Evolutionary conservation across 2,329 filamentous ascomycete genomes (phyloP), one percentile per base, ranked within the genome.

Genomic region (Aspergillus brasiliensis): DNA sequence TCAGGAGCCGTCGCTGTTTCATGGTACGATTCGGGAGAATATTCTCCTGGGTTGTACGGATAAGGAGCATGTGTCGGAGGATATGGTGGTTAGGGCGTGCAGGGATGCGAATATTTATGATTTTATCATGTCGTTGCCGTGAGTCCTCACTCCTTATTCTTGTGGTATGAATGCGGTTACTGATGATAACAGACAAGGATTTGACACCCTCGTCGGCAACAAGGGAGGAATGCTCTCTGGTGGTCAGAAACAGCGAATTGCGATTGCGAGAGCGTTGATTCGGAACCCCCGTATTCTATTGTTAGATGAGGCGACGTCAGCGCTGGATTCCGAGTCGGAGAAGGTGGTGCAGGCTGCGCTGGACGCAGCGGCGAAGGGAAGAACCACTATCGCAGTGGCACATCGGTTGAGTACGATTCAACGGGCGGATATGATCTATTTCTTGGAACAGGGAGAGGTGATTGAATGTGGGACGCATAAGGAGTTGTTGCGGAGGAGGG

Each of bases 301-400:
- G 7, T 58, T 67, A 0, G 65, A 69, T 8, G 65, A 69, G 40
- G 65, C 67, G 1, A 84, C 82, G 1, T 80, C 75, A 15, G 82
- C 82, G 2, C 73, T 80, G 10, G 78, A 80, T 60, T 77, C 73
- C 0, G 73, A 80, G 68, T 75, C 77, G 38, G 74, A 81, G 70
- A 75, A 80, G 67, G 73, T 81, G 27, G 77, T 80, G 7, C 91
- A 90, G 2, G 86, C 84, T 1, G 90, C 90, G 0, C 79, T 96
- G 1, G 91, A 97, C 73, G 86, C 86, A 62, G 92, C 91, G 1
- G 88, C 91, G 13, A 88, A 90, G 81, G 91, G 87, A 34, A 84
- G 91, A 53, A 96, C 92, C 8, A 97, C 93, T 0, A 93, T 97
- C 62, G 92, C 92, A 0, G 92, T 97, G 1, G 94, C 94, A 1